phyloP scores from a whole-genome alignment of 805 yeast genomes.

The Pichia occidentalis region DNA sequence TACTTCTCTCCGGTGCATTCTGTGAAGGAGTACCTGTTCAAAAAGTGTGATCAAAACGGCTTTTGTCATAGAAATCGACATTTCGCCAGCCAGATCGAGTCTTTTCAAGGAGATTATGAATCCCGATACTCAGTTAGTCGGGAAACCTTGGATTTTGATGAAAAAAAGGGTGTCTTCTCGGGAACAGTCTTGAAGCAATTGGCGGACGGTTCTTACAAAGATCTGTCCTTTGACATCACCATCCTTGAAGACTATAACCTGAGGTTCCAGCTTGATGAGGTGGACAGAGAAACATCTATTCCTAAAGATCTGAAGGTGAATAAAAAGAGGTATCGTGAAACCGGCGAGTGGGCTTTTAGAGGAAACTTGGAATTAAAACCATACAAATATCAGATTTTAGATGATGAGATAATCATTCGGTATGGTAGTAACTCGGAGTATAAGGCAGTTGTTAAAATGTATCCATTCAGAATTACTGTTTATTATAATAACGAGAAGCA shows the following conservation, averaged over 20 bases:
- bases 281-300: constrained; percentile 29
- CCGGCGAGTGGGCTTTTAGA: constrained; percentile 53
- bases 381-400: constrained; percentile 19
- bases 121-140: constrained; percentile 39
- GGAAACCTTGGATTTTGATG: constrained; percentile 26
- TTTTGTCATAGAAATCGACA: constrained; percentile 76
- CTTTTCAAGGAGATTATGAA: constrained; percentile 21
- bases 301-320: constrained; percentile 18
- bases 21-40: constrained; percentile 64
- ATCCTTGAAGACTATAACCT: constrained; percentile 51
- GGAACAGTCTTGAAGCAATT: constrained; percentile 45
- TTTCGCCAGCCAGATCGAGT: constrained; percentile 42
- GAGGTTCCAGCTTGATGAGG: constrained; percentile 64
- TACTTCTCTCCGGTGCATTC: constrained; percentile 20
- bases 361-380: constrained; percentile 18
- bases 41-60: constrained; percentile 73
- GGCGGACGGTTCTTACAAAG: constrained; percentile 33
- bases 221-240: constrained; percentile 51
- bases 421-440: constrained; percentile 37
- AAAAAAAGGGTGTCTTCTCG: constrained; percentile 29
- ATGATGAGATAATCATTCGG: constrained; percentile 16
- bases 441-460: constrained; percentile 36
- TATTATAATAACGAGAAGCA: constrained; percentile 39
- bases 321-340: constrained; percentile 50
- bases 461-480: constrained; percentile 47